Base-by-base conservation (phyloP, 208 protist genomes). In the Wallacemonas rigidus region DNA sequence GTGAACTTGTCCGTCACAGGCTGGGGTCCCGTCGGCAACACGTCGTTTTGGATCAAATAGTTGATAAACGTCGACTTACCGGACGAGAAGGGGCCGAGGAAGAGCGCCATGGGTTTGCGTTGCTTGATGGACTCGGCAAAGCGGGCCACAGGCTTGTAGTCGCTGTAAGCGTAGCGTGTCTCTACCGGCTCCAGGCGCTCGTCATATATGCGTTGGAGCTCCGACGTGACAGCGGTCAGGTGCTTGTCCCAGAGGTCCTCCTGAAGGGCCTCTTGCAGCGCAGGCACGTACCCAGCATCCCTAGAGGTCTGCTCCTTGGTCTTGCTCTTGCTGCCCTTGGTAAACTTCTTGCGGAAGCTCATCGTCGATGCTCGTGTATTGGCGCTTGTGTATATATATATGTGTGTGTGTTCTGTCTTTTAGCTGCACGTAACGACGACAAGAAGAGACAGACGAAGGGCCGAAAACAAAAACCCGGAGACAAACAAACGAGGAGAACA, bases 11-110 rank as follows among this genome's bases (percentile, higher is more conserved):
- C 92, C 1, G 96, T 98, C 15, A 97, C 95, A 35, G 97, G 97
- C 77, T 99, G 96, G 26, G 95, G 95, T 2, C 96, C 97, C n/a
- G 90, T 95, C n/a, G 79, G 56, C n/a, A 96, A 81, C 57, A 55
- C 67, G n/a, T 95, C 80, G 55, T 78, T 74, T 53, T 95, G 94
- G 47, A 98, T 71, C 41, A 98, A 71, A 73, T 97, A 98, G 63
- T 97, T 94, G 76, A 99, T 98, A 74, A 99, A 98, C 3, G 95
- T 94, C 17, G 95, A 98, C 76, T 98, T 98, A 60, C 97, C 92
- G 17, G 87, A 57, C 36, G 92, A 97, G 74, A 92, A 97, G 43
- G 92, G 92, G 17, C 92, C 92, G n/a, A 97, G 78, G 67, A 97
- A 95, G 17, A 86, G 91, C 15, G 94, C 81, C 64, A 97, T 88